A percentile compares a stretch with the other conserved stretches of the same genome.
Conservation (phyloP, 495 filamentous ascomycete species). For the Penicillium cataractarum region DNA sequence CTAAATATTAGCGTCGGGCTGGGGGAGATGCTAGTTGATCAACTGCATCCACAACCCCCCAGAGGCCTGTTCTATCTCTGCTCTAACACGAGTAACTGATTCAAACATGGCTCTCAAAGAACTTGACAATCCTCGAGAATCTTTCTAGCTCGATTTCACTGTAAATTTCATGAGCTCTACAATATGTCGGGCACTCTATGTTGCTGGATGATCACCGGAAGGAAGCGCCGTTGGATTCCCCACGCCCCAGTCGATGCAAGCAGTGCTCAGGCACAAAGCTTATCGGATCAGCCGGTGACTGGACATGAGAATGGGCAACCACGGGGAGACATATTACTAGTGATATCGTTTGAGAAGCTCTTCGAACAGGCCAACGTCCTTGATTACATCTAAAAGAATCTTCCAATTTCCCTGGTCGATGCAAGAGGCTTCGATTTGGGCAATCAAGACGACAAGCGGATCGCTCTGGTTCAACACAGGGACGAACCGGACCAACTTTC, state of each 20-base stretch:
- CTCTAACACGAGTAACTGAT: background rate
- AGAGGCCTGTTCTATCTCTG: background rate
- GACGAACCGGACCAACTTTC: background rate
- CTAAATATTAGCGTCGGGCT: conserved; percentile 1
- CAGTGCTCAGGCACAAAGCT: background rate
- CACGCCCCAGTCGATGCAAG: background rate
- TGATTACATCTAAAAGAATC: background rate
- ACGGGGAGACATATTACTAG: background rate
- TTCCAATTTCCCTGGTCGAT: background rate
- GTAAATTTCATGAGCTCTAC: no score
- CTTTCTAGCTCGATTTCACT: no score
- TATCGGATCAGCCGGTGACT: conserved; percentile 1
- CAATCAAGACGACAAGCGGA: conserved; percentile 12
- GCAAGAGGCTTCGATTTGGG: background rate
- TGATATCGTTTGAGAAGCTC: background rate
- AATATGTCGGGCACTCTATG: background rate
- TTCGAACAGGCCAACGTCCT: background rate
- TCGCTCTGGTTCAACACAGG: background rate
- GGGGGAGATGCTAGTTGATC: conserved; percentile 2
- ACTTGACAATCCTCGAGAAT: no score
- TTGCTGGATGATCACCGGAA: background rate
- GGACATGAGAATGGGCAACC: background rate
- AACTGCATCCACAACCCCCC: background rate
- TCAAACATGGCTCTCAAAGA: background rate
- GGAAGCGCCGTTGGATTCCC: conserved; percentile 6